These are phyloP conservation scores for Pseudogymnoascus sp. DNA, from an alignment of 2,329 filamentous ascomycete species.

Conservation along the genomic window DNA sequence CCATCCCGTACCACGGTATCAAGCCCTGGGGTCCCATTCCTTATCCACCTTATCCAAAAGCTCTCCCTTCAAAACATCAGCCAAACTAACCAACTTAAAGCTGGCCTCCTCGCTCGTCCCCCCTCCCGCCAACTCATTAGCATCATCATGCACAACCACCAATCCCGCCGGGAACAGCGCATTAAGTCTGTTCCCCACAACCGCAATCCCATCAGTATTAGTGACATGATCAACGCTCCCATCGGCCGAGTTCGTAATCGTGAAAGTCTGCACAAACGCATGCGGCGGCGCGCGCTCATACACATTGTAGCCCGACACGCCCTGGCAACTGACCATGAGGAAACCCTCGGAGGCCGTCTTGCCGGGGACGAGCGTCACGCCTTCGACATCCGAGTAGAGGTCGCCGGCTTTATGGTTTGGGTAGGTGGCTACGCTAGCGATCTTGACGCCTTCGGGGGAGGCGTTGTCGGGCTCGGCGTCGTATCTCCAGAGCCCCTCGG, in stretches of 20 bases:
- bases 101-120: constrained; percentile 40
- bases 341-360: constrained; percentile 38
- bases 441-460: constrained; percentile 27
- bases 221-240: constrained; percentile 42
- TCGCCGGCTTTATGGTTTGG: constrained; percentile 30
- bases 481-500: constrained; percentile 45
- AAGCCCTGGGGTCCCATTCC: constrained; percentile 33
- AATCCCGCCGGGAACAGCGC: constrained; percentile 37
- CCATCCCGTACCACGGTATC: neutral
- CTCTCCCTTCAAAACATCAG: constrained; percentile 21
- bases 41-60: constrained; percentile 32
- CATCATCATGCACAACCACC: constrained; percentile 46
- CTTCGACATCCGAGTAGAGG: constrained; percentile 47
- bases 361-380: constrained; percentile 44
- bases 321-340: constrained; percentile 45
- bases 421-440: constrained; percentile 34
- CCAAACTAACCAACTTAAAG: constrained; percentile 42
- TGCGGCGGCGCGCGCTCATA: constrained; percentile 43
- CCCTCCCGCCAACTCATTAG: constrained; percentile 41
- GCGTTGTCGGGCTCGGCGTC: constrained; percentile 40
- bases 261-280: constrained; percentile 42
- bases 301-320: constrained; percentile 45
- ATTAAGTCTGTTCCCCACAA: constrained; percentile 21
- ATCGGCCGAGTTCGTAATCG: constrained; percentile 35
- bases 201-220: constrained; percentile 46